A percentile compares a stretch with the other conserved stretches of the same genome.
These are phyloP conservation scores for Reutealis trisperma DNA, from an alignment of 345 rosid genomes.

Conservation along the genomic window DNA sequence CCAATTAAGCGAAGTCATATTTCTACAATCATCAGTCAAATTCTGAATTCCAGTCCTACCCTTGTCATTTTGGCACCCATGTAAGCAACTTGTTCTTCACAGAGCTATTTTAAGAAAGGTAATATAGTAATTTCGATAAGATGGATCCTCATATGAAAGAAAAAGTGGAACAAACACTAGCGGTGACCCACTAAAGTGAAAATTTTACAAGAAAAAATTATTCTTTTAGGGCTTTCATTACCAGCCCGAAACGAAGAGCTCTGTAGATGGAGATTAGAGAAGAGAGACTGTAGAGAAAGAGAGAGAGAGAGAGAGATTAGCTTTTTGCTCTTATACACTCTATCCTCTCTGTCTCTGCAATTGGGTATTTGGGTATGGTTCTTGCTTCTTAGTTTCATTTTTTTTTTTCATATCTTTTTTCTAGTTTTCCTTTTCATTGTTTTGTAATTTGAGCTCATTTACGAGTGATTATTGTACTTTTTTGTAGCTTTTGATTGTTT, in stretches of 20 bases:
- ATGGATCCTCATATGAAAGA: background rate
- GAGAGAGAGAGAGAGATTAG: background rate
- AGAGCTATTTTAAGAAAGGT: background rate
- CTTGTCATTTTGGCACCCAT: background rate
- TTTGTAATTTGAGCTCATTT: background rate
- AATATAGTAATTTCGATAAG: background rate
- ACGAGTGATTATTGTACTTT: background rate
- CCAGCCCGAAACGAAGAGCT: conserved; percentile 3
- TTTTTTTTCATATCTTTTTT: conserved; percentile 15
- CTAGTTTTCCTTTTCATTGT: conserved; percentile 3
- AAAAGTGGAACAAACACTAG: background rate
- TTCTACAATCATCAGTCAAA: background rate
- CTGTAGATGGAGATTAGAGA: background rate
- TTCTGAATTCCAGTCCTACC: background rate
- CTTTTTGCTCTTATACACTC: background rate
- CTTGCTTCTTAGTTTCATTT: background rate
- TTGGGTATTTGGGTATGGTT: conserved; percentile 18
- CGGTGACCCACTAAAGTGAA: conserved; percentile 15
- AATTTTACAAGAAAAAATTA: background rate
- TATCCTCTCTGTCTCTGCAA: background rate
- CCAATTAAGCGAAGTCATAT: background rate
- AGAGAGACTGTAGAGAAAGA: conserved; percentile 2
- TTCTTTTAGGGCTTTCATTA: background rate
- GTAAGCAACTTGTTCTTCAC: background rate
- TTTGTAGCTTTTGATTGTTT: conserved; percentile 12